These are phyloP conservation scores for Podospora appendiculata DNA, from an alignment of 495 filamentous ascomycete genomes.

Conservation along the genomic window DNA sequence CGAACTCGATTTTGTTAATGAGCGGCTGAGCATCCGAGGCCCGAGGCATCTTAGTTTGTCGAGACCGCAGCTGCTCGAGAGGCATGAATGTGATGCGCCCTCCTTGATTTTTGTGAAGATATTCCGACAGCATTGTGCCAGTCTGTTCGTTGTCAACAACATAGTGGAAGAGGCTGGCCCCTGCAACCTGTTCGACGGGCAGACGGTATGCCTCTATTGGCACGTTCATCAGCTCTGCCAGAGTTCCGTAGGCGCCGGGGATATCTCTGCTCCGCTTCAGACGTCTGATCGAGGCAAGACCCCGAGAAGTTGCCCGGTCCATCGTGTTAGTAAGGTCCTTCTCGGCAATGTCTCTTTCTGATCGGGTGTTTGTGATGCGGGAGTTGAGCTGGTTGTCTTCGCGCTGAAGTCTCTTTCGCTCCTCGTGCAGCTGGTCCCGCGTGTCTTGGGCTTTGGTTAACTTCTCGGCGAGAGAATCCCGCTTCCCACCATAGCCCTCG, in stretches of 20 bases:
- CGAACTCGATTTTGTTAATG: conserved; percentile 77
- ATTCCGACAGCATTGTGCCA: conserved; percentile 69
- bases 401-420: conserved; percentile 84
- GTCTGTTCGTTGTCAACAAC: conserved; percentile 91
- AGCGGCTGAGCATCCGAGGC: conserved; percentile 81
- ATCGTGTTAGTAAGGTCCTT: conserved; percentile 72
- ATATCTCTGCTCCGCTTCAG: conserved; percentile 71
- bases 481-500: conserved; percentile 68
- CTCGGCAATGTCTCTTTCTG: conserved; percentile 70
- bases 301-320: conserved; percentile 78
- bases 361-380: conserved; percentile 61
- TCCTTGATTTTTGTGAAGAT: conserved; percentile 67
- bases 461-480: conserved; percentile 61
- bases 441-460: conserved; percentile 74
- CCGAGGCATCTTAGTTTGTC: conserved; percentile 65
- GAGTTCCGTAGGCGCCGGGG: conserved; percentile 82
- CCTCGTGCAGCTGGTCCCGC: conserved; percentile 71
- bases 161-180: conserved; percentile 90
- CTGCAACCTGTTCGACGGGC: conserved; percentile 88
- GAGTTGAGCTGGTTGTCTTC: conserved; percentile 83
- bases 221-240: conserved; percentile 85
- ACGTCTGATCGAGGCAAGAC: conserved; percentile 71
- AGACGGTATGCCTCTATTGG: conserved; percentile 70
- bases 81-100: conserved; percentile 97
- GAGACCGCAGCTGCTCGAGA: conserved; percentile 66